Evolutionary conservation across 345 rosid genomes (phyloP), one percentile per base, ranked within the genome.

Genomic region (Sisymbrium irio): DNA sequence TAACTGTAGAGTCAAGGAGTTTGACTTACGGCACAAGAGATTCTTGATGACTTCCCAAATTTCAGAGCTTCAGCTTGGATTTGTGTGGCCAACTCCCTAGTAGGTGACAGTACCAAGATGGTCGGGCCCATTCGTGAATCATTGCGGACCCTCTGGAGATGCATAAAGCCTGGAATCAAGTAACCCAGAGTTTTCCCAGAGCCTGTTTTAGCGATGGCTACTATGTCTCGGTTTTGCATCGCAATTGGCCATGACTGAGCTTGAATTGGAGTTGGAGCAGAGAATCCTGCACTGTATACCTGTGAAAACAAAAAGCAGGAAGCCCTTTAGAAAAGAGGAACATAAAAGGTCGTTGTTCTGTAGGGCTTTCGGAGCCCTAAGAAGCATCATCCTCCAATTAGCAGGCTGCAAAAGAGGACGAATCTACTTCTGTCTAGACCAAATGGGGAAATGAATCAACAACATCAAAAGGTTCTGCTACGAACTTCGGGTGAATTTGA

Each of bases 201-300:
- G 69, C 99, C 98, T 2, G 98, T 95, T 83, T 92, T 95, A 20
- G 97, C 99, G 59, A 95, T 79, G 76, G 99, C 99, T 47, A 95
- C 99, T 5, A 92, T 92, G 79, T 95, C 97, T 71, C 89, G 85
- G 78, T 85, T 83, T 71, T 87, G 93, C 84, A 95, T 67, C 39
- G 93, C 96, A 82, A 95, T 83, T 1, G 99, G 98, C 99, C 99
- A 95, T 2, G 99, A 92, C 75, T 95, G 98, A 69, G 99, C 99
- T 85, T 95, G 99, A 74, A 95, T 92, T 74, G 99, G 99, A 62
- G 96, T 90, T 36, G 99, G 99, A 47, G 91, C 80, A 78, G 92
- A 76, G 76, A 95, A 95, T 47, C 99, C 99, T 59, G 99, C 99
- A 82, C 59, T 81, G 67, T 83, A 86, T 73, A 88, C 88, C 99